Conservation (phyloP, 129 eudicot genomes). For the Centaurea solstitialis region DNA sequence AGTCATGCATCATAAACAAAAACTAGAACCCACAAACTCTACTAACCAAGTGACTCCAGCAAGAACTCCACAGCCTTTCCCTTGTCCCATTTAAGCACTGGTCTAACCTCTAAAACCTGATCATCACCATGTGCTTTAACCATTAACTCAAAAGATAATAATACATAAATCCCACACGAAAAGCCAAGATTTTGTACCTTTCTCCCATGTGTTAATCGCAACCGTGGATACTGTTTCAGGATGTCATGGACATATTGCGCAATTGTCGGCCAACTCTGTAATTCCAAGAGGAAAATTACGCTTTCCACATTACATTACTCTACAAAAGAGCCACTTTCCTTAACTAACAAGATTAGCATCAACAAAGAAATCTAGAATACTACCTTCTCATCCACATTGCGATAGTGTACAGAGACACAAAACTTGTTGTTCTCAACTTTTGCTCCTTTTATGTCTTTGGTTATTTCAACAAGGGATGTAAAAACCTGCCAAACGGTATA, state of each 20-base stretch:
- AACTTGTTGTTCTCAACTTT: constrained; percentile 77
- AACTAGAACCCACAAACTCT: background rate
- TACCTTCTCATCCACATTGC: constrained; percentile 80
- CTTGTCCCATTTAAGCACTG: constrained; percentile 77
- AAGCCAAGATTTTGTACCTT: constrained; percentile 27
- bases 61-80: constrained; percentile 82
- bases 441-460: constrained; percentile 62
- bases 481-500: constrained; percentile 36
- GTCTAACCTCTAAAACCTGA: constrained; percentile 72
- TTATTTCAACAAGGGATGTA: constrained; percentile 50
- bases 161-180: no score
- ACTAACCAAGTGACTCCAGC: constrained; percentile 72
- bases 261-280: constrained; percentile 57
- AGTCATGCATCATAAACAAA: background rate
- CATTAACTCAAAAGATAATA: no score
- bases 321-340: background rate
- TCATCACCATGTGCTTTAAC: background rate
- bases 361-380: background rate
- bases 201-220: constrained; percentile 77
- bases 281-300: background rate
- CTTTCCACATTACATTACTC: background rate
- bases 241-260: constrained; percentile 56
- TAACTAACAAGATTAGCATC: constrained; percentile 1
- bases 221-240: constrained; percentile 61
- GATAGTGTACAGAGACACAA: constrained; percentile 83